phyloP scores from a whole-genome alignment of 179 eudicot species.

The Silene coronaria region DNA sequence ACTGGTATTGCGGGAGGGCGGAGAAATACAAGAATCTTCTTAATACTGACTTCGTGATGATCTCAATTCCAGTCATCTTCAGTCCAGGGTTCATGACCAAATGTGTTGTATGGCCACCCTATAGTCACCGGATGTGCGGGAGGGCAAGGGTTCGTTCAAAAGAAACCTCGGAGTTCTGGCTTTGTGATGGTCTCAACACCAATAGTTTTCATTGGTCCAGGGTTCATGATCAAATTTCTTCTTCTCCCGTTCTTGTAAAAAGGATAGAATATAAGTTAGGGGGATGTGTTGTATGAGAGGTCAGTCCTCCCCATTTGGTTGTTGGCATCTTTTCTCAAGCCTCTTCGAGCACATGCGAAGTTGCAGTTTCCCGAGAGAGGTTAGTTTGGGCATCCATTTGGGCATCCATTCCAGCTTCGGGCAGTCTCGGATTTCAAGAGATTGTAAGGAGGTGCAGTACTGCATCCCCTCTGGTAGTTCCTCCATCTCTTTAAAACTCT shows the following conservation, averaged over 20 bases:
- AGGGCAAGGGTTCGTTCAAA: background rate
- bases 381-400: constrained; percentile 18
- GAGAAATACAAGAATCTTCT: no score
- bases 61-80: no score
- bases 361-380: constrained; percentile 18
- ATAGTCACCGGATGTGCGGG: background rate
- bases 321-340: constrained; percentile 11
- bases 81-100: no score
- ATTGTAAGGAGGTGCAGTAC: constrained; percentile 10
- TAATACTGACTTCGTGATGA: no score
- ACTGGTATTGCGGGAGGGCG: no score
- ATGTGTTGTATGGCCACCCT: no score
- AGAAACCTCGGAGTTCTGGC: background rate
- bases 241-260: background rate
- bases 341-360: background rate
- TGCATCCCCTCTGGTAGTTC: constrained; percentile 16
- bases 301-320: constrained; percentile 12
- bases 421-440: background rate
- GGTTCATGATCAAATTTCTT: background rate
- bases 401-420: background rate
- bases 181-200: background rate
- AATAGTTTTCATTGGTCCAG: background rate
- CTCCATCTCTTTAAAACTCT: background rate
- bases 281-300: constrained; percentile 14
- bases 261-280: background rate